phyloP scores from a whole-genome alignment of 441 rosid species.

The Gossypium schwendimanii region DNA sequence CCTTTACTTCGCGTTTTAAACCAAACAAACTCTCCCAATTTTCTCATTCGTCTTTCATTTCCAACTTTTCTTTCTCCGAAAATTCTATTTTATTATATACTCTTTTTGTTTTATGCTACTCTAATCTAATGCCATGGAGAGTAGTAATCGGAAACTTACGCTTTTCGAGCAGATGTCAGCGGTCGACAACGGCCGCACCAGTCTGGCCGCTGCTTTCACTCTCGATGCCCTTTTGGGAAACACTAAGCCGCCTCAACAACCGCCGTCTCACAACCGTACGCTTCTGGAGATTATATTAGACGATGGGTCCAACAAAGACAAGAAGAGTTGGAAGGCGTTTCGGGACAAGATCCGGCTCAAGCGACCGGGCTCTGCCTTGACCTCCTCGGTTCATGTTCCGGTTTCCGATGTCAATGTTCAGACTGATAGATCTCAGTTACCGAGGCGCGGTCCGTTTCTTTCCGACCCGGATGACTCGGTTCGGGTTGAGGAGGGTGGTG shows the following conservation, averaged over 20 bases:
- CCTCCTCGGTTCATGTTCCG: conserved; percentile 47
- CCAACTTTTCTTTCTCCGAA: conserved; percentile 8
- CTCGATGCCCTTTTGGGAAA: conserved; percentile 38
- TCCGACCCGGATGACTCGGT: conserved; percentile 13
- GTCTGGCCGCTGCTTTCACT: conserved; percentile 43
- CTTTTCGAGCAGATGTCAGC: conserved; percentile 58
- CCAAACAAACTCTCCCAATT: background rate
- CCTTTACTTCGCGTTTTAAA: background rate
- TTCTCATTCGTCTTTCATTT: background rate
- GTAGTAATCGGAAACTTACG: conserved; percentile 31
- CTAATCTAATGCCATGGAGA: conserved; percentile 22
- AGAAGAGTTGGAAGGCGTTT: conserved; percentile 67
- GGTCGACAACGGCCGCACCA: conserved; percentile 30
- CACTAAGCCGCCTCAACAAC: conserved; percentile 18
- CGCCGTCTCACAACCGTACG: conserved; percentile 28
- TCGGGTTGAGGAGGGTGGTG: conserved; percentile 12
- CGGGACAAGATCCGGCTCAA: conserved; percentile 64
- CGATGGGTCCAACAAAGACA: conserved; percentile 44
- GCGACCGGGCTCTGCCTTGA: conserved; percentile 74
- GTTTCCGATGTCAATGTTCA: conserved; percentile 43
- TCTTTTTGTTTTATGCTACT: background rate
- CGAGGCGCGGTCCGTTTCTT: conserved; percentile 23
- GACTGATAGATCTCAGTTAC: conserved; percentile 20
- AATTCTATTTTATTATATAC: background rate
- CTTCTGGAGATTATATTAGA: conserved; percentile 50